Conservation (phyloP, 2,329 filamentous ascomycete species). For the Fusarium nanum region DNA sequence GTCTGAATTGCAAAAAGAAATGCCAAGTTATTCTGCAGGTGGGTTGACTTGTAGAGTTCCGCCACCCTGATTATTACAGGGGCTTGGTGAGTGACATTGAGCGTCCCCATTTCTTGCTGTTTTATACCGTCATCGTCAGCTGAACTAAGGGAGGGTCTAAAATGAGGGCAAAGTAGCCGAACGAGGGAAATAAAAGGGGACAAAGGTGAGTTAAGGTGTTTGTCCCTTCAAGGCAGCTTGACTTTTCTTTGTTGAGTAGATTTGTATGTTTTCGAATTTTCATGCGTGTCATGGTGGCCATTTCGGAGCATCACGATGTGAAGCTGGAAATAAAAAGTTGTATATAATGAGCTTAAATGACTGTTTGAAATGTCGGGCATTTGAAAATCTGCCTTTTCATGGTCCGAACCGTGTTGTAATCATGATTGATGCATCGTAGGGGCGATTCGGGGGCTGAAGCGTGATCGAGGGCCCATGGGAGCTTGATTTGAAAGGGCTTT, state of each 20-base stretch:
- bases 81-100: conserved; percentile 23
- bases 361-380: not conserved
- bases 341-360: conserved; percentile 15
- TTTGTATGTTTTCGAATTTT: conserved; percentile 1
- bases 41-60: conserved; percentile 29
- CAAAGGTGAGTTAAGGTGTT: not conserved
- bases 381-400: not conserved
- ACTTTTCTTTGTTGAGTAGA: not conserved
- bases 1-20: conserved; percentile 4
- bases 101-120: conserved; percentile 27
- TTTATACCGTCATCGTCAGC: conserved; percentile 24
- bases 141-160: conserved; percentile 25
- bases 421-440: conserved; percentile 4
- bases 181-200: conserved; percentile 1
- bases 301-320: conserved; percentile 21
- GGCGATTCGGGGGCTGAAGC: conserved; percentile 21
- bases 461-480: conserved; percentile 15
- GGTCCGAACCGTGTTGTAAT: conserved; percentile 3
- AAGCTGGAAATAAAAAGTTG: conserved; percentile 21
- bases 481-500: conserved; percentile 30
- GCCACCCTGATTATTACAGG: conserved; percentile 33
- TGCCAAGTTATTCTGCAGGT: conserved; percentile 22
- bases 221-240: not conserved
- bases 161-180: conserved; percentile 2
- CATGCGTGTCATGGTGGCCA: conserved; percentile 13